Evolutionary conservation across 176 grass and related monocot species (phyloP), one percentile per base, ranked within the genome.

Genomic region (maize (Zea mays)): DNA sequence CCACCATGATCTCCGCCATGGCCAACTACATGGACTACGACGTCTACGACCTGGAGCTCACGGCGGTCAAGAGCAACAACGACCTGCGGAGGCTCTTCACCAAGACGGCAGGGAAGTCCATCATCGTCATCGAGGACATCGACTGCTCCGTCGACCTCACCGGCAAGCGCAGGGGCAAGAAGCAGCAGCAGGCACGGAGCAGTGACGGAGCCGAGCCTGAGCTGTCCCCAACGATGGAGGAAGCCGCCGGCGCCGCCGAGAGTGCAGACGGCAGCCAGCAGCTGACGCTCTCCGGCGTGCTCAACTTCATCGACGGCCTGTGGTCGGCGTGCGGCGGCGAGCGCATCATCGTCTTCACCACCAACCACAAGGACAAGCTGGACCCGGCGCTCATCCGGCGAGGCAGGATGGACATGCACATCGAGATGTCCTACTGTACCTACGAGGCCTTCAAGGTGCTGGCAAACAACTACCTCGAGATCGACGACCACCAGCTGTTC

Each of bases 261-360:
- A 27, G 27, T 27, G 27, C 27, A 1, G 42, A 44, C 42, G 42
- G 7, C 42, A 44, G 42, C 7, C 42, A 44, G 42, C 6, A 44
- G 42, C 42, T 44, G 7, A 44, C 42, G 0, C 42, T 44, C 9
- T 44, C 42, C 1, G 40, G 40, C 5, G 38, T 92, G 21, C 86
- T 92, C 44, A 92, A 92, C 70, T 88, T 92, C 83, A 88, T 92
- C 62, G 90, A 92, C n/a, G 90, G 90, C 35, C 75, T 92, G 1
- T 92, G 90, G 90, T 92, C 86, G 3, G 69, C 90, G 19, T 88
- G 90, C 75, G 86, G 90, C 11, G 79, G 74, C 8, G 90, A 92
- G 83, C 50, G 86, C 49, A 55, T 92, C 47, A 86, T 92, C 64
- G 65, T 92, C 1, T 88, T 92, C 83, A 92, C 90, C 62, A 92